These are phyloP conservation scores for Avena atlantica DNA, from an alignment of 176 grass and related monocot genomes.

Conservation along the genomic window DNA sequence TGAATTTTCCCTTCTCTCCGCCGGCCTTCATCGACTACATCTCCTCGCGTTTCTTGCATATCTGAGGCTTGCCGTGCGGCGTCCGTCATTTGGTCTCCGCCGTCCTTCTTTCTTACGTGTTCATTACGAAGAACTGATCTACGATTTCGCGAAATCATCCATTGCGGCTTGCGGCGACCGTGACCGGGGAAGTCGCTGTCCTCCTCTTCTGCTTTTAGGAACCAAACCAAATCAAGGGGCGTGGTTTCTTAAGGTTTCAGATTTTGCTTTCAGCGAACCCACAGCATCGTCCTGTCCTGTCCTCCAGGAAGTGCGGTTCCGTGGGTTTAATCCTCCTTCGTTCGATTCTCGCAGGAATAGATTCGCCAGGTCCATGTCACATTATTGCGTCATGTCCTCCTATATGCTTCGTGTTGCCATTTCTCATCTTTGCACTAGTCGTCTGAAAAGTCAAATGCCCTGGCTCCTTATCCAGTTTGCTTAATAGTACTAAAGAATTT, in stretches of 20 bases:
- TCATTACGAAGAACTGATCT: not conserved
- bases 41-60: too few relatives aligned
- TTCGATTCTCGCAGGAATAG: not conserved
- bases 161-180: too few relatives aligned
- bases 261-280: not conserved
- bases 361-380: not conserved
- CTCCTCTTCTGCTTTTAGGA: not conserved
- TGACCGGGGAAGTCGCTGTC: not conserved
- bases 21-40: too few relatives aligned
- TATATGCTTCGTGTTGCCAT: too few relatives aligned
- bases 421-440: too few relatives aligned
- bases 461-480: not conserved
- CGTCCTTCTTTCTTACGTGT: too few relatives aligned
- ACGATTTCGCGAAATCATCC: too few relatives aligned
- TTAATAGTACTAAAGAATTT: not conserved
- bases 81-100: not conserved
- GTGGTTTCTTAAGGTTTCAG: not conserved
- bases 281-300: too few relatives aligned
- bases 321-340: not conserved
- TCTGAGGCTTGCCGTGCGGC: too few relatives aligned
- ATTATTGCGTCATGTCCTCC: not conserved
- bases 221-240: too few relatives aligned
- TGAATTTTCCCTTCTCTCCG: not conserved
- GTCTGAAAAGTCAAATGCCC: slow-evolving; percentile 19
- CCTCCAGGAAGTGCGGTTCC: not conserved